Conservation (phyloP, 2,329 filamentous ascomycete species). For the Ophiostoma perfectum region DNA sequence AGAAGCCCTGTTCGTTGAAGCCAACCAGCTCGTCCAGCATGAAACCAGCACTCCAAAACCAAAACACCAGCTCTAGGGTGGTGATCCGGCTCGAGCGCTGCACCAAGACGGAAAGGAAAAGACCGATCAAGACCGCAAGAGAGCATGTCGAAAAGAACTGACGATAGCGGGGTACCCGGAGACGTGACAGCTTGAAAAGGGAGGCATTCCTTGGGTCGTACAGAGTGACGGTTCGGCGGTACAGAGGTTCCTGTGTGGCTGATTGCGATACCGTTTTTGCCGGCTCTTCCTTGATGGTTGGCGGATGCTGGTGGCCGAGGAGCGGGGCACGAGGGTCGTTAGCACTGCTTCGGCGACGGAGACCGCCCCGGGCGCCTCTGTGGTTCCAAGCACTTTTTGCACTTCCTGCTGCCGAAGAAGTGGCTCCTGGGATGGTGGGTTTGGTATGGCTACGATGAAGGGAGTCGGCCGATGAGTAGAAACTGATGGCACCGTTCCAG, state of each 20-base stretch:
- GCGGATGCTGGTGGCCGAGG: constrained; percentile 34
- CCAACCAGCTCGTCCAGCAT: constrained; percentile 95
- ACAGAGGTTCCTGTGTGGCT: constrained; percentile 27
- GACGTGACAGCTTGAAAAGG: constrained; percentile 80
- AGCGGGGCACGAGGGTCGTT: constrained; percentile 48
- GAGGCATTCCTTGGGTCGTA: constrained; percentile 91
- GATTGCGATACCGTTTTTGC: not conserved
- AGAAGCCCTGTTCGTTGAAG: constrained; percentile 95
- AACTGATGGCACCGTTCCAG: constrained; percentile 92
- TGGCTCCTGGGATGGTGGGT: constrained; percentile 30
- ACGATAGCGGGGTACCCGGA: constrained; percentile 86
- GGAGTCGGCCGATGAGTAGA: constrained; percentile 81
- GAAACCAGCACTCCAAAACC: constrained; percentile 96
- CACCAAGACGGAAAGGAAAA: constrained; percentile 78
- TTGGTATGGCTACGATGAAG: constrained; percentile 57
- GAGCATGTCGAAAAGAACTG: constrained; percentile 86
- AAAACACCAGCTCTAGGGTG: constrained; percentile 79
- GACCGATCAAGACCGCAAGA: constrained; percentile 73
- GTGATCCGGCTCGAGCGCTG: constrained; percentile 76
- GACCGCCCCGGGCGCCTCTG: not conserved
- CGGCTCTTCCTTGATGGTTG: constrained; percentile 26
- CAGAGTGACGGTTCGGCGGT: constrained; percentile 71
- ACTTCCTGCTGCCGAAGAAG: constrained; percentile 26
- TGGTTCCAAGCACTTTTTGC: constrained; percentile 13
- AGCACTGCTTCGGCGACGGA: constrained; percentile 28